Evolutionary conservation across 345 rosid genomes (phyloP), one percentile per base, ranked within the genome.

Genomic region (Pistacia atlantica): DNA sequence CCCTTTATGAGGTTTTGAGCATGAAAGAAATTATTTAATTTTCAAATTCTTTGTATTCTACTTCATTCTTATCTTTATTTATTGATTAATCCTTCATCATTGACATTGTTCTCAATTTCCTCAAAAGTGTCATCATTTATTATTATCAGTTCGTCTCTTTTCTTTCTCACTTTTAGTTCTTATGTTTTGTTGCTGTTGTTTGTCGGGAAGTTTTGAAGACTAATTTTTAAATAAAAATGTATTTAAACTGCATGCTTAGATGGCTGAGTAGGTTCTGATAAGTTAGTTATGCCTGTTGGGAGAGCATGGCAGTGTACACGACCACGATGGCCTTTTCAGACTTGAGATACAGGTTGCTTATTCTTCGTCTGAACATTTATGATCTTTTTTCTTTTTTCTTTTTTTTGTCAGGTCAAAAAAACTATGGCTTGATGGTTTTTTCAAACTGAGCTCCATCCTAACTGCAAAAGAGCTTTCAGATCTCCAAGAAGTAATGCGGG

Each of bases 401-500:
- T 25, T 25, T 25, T 25, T 25, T 25, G 25, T 14, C 84, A 93
- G 98, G 98, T 96, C 97, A 6, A 96, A 92, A 70, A 92, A 84
- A 78, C 84, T 93, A 33, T 93, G 99, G 98, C 93, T 96, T 42
- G 99, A 96, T 81, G 99, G 99, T 65, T 93, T 91, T 76, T 78
- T 75, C 59, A 91, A 87, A 82, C 79, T 96, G 63, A 87, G 84
- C 59, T 81, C 93, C 25, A 78, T 88, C 35, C 75, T 93, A 46
- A 83, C 93, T 20, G 88, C 89, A 28, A 96, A 88, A 78, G 99
- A 96, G 86, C 81, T 93, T 78, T 91, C 98, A 18, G 99, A 93
- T 85, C 88, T 96, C 69, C 99, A 91, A 80, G 99, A 93, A 81
- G 98, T 96, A 72, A 96, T 93, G 98, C 89, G 94, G 79, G 97